Evolutionary conservation across 139 green algal genomes (phyloP).

Genomic region (Marvania coccoides): DNA sequence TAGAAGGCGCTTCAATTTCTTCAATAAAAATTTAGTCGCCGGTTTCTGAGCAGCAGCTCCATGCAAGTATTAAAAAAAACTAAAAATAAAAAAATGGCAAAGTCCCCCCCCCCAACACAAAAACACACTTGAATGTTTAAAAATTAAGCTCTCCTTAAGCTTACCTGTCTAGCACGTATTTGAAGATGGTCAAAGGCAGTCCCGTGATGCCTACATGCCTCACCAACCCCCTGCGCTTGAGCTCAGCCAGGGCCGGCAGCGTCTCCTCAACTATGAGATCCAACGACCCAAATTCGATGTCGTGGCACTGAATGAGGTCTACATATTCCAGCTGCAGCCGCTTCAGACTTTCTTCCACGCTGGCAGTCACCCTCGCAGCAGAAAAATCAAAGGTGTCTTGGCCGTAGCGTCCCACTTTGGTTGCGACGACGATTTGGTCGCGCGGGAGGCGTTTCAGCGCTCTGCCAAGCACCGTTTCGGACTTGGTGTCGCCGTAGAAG

Average conservation of each 20-base stretch:
- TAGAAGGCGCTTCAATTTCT: no score
- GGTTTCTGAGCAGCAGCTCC: no score
- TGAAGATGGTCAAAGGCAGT: conserved; percentile 73
- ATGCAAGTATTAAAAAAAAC: no score
- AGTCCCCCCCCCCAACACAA: no score
- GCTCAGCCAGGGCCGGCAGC: conserved; percentile 71
- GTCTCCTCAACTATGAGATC: conserved; percentile 81
- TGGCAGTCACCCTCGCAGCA: conserved; percentile 58
- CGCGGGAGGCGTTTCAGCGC: conserved; percentile 68
- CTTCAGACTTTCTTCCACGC: conserved; percentile 66
- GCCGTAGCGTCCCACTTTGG: conserved; percentile 89
- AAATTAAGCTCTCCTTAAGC: no score
- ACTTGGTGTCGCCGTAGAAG: conserved; percentile 80
- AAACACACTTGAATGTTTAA: no score
- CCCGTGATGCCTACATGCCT: conserved; percentile 85
- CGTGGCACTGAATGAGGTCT: conserved; percentile 88
- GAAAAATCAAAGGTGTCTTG: conserved; percentile 77
- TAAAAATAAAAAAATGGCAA: no score
- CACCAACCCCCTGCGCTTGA: conserved; percentile 76
- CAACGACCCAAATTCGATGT: conserved; percentile 89
- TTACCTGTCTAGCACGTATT: conserved; percentile 67
- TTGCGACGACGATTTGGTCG: conserved; percentile 72
- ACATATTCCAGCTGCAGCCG: conserved; percentile 75
- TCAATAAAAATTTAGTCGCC: no score
- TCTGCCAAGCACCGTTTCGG: conserved; percentile 72